phyloP scores from a whole-genome alignment of 768 basidiomycete species.

The Serendipita vermifera region DNA sequence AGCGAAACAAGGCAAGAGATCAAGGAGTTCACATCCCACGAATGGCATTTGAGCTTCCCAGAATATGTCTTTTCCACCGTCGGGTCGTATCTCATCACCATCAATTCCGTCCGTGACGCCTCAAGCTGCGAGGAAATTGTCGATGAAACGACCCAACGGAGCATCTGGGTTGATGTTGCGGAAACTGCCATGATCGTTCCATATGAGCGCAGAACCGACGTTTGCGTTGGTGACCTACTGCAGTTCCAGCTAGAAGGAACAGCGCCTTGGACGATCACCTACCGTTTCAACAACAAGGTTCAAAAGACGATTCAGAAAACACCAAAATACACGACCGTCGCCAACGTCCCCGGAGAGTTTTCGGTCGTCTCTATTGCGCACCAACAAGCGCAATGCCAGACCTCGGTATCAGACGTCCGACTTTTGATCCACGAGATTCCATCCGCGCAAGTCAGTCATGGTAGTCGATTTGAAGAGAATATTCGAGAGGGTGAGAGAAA shows the following conservation, averaged over 20 bases:
- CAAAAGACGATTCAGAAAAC: constrained; percentile 60
- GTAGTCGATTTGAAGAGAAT: constrained; percentile 66
- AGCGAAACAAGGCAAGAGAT: constrained; percentile 48
- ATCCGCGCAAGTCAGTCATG: constrained; percentile 77
- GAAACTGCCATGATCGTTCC: constrained; percentile 90
- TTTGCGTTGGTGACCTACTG: constrained; percentile 79
- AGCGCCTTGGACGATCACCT: constrained; percentile 84
- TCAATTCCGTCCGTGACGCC: constrained; percentile 68
- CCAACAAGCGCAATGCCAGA: constrained; percentile 85
- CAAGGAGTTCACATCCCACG: constrained; percentile 33
- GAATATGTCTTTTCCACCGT: constrained; percentile 62
- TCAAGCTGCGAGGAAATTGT: constrained; percentile 68
- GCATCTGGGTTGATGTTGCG: constrained; percentile 83
- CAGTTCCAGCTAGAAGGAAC: constrained; percentile 91
- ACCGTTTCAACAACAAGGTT: constrained; percentile 64
- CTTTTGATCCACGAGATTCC: constrained; percentile 73
- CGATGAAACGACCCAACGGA: constrained; percentile 45
- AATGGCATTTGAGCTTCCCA: constrained; percentile 64
- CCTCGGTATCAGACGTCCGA: constrained; percentile 58
- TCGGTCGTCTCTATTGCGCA: constrained; percentile 80
- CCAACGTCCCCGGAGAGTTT: constrained; percentile 73
- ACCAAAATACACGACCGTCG: constrained; percentile 75
- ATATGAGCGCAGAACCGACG: constrained; percentile 61
- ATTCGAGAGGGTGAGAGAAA: constrained; percentile 65
- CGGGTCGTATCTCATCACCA: constrained; percentile 65